Evolutionary conservation across 176 grass and related monocot species (phyloP).

Genomic region (Neostapfia colusana): DNA sequence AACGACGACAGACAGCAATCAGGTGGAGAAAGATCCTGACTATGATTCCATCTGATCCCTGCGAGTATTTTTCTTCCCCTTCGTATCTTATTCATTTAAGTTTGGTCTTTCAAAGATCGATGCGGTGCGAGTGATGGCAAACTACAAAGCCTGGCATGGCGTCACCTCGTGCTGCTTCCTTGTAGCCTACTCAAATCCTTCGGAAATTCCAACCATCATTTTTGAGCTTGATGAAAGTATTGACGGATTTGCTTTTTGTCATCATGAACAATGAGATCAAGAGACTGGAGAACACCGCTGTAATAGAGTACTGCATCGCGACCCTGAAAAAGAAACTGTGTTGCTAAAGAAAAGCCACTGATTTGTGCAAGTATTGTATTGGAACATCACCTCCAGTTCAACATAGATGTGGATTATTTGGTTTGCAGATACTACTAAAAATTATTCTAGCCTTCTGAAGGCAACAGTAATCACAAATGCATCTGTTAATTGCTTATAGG

Average conservation of each 20-base stretch:
- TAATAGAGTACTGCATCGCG: neutral
- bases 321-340: neutral
- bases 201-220: conserved; percentile 41
- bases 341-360: neutral
- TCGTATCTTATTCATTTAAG: too few species aligned
- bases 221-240: neutral
- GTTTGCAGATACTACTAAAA: neutral
- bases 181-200: conserved; percentile 31
- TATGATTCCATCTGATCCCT: neutral
- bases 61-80: neutral
- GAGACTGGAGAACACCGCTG: neutral
- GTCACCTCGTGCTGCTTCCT: conserved; percentile 19
- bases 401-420: neutral
- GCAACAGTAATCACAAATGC: too few species aligned
- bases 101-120: conserved; percentile 5
- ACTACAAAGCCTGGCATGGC: conserved; percentile 4
- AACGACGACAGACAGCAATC: neutral
- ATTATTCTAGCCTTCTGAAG: too few species aligned
- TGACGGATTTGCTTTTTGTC: conserved; percentile 5
- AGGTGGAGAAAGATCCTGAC: conserved; percentile 19
- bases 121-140: conserved; percentile 2
- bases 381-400: neutral
- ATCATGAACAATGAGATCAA: conserved; percentile 17
- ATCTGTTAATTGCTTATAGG: too few species aligned
- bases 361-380: neutral